Base-by-base conservation (phyloP, 176 grass and related monocot genomes). In the Cocos nucifera region DNA sequence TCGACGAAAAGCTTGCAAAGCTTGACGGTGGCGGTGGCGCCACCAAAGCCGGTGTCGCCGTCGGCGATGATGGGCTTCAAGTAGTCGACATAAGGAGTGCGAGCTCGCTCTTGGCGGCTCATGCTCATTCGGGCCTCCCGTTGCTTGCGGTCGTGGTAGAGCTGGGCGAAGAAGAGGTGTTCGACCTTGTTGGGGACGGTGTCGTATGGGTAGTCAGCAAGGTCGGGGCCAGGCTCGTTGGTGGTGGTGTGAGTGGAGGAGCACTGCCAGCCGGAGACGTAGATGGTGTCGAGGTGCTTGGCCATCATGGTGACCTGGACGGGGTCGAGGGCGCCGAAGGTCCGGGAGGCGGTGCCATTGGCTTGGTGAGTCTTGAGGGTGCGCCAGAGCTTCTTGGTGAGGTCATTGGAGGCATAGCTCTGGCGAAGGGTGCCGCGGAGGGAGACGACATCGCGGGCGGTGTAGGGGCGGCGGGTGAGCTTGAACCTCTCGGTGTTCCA, bases 261-360 rank as follows among this genome's bases (percentile, higher is more conserved):
- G 82, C 90, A 95, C 87, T 95, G 90, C 90, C 91, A 95, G 15
- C 91, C 91, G 61, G 91, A 87, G 17, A 87, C 91, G 78, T 95
- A 95, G 70, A 95, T 71, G 27, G 91, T 87, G 75, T 95, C 91
- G 17, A 95, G 86, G 57, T 90, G 80, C 72, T 87, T 90, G 6
- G 86, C 86, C 91, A 95, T 95, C 90, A 90, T 95, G 20, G 90
- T 89, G 4, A 89, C 90, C 85, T 84, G 86, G 27, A 89, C 91
- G 19, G 91, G 86, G 62, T 96, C 91, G 10, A 96, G 91, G 17
- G 91, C 86, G 64, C 91, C 86, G 65, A 96, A 96, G 8, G 86
- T 90, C 17, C 86, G 82, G 3, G 86, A 96, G 2, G 86, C 91
- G 0, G 86, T 90, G 60, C 91, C 86, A 0, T n/a, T 58, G 15